Evolutionary conservation across 306 rosid genomes (phyloP).

Genomic region (Pueraria montana): DNA sequence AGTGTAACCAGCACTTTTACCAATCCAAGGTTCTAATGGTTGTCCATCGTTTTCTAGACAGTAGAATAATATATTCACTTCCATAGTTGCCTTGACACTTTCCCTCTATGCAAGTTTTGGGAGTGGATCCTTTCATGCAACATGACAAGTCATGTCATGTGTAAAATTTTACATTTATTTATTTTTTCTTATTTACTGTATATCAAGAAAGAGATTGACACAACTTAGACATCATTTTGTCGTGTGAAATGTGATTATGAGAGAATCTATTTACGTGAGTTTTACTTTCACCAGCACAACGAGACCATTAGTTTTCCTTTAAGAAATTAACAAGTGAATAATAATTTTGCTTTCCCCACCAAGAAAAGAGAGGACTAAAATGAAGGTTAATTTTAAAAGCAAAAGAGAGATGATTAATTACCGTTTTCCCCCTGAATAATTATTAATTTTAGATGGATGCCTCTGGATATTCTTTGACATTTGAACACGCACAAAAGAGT

Average conservation of each 20-base stretch:
- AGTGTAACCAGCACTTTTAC: conserved; percentile 34
- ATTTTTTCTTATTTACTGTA: conserved; percentile 6
- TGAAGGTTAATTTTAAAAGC: conserved; percentile 16
- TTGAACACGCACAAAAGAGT: conserved; percentile 12
- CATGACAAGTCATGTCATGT: neutral
- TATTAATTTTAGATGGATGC: conserved; percentile 31
- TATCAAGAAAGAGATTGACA: neutral
- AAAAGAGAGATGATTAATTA: too few species aligned
- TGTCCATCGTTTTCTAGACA: conserved; percentile 52
- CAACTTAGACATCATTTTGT: neutral
- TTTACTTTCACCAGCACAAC: conserved; percentile 37
- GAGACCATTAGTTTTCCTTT: conserved; percentile 33
- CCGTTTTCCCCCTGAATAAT: conserved; percentile 28
- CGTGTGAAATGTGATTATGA: neutral
- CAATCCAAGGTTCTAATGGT: conserved; percentile 44
- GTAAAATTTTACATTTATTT: neutral
- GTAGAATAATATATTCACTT: conserved; percentile 47
- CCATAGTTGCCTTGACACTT: conserved; percentile 40
- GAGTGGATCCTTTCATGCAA: conserved; percentile 17
- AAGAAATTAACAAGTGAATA: neutral
- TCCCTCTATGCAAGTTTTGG: conserved; percentile 23
- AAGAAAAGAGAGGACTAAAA: conserved; percentile 37
- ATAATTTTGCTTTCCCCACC: neutral
- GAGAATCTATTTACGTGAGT: neutral
- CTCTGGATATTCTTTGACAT: conserved; percentile 46